Evolutionary conservation across 805 yeast species (phyloP).

Genomic region (Kregervanrija delftensis): DNA sequence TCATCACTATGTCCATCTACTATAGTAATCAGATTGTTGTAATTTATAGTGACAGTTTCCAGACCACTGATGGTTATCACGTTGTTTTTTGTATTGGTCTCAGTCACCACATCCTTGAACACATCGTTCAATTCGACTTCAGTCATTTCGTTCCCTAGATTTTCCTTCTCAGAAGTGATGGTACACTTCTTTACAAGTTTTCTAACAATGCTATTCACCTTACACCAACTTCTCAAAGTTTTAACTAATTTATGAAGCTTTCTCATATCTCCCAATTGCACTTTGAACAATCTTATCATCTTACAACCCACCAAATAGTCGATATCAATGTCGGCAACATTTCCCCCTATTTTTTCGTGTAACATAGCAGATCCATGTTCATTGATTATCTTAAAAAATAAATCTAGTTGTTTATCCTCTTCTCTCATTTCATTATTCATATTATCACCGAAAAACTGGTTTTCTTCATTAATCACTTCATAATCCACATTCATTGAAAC

Average conservation of each 20-base stretch:
- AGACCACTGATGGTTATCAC: no score
- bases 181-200: conserved; percentile 7
- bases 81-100: no score
- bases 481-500: conserved; percentile 16
- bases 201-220: conserved; percentile 18
- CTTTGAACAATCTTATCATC: conserved; percentile 22
- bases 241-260: conserved; percentile 14
- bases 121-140: conserved; percentile 1
- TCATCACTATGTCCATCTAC: no score
- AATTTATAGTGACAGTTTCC: no score
- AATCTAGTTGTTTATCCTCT: conserved; percentile 12
- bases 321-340: neutral
- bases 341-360: no score
- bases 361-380: conserved; percentile 1
- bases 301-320: conserved; percentile 22
- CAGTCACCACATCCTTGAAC: neutral
- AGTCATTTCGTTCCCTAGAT: neutral
- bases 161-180: neutral
- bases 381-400: conserved; percentile 16
- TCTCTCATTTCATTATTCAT: conserved; percentile 3
- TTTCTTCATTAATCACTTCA: conserved; percentile 20
- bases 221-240: conserved; percentile 23
- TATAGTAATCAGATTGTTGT: no score
- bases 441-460: conserved; percentile 17
- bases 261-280: conserved; percentile 18